phyloP scores from a whole-genome alignment of 257 asterid genomes.

The Handroanthus guayacan region DNA sequence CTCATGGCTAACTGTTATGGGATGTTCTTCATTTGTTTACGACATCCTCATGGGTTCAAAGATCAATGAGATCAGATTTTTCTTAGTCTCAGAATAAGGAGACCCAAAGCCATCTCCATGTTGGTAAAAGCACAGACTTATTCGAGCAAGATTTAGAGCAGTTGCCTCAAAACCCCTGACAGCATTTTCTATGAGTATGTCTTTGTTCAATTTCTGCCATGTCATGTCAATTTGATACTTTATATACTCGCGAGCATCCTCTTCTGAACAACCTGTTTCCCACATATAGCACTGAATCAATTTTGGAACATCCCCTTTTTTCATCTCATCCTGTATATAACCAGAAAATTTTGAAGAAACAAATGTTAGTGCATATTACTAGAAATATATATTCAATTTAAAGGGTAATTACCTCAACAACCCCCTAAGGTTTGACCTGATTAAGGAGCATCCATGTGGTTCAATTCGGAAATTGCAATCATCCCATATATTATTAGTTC shows the following conservation, averaged over 20 bases:
- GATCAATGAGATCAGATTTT: conserved; percentile 43
- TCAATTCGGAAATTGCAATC: no score
- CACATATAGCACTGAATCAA: conserved; percentile 56
- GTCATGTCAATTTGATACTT: conserved; percentile 33
- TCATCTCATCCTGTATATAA: conserved; percentile 48
- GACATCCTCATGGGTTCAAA: conserved; percentile 44
- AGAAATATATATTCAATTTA: background rate
- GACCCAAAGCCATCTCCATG: conserved; percentile 60
- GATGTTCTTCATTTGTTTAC: no score
- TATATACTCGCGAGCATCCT: conserved; percentile 48
- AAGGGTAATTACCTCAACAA: no score
- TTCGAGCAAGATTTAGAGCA: conserved; percentile 55
- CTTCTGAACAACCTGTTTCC: conserved; percentile 49
- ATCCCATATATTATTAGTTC: no score
- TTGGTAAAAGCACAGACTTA: conserved; percentile 45
- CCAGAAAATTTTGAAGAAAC: background rate
- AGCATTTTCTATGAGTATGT: conserved; percentile 40
- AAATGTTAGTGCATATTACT: background rate
- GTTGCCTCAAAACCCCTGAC: conserved; percentile 34
- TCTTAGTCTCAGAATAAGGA: conserved; percentile 48
- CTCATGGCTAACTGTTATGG: no score
- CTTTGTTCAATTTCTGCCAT: conserved; percentile 51
- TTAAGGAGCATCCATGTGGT: no score
- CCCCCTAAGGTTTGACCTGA: no score
- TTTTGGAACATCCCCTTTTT: conserved; percentile 56